These are phyloP conservation scores for Ceratobasidium sp. DNA, from an alignment of 1,284 basidiomycete genomes.

Conservation along the genomic window DNA sequence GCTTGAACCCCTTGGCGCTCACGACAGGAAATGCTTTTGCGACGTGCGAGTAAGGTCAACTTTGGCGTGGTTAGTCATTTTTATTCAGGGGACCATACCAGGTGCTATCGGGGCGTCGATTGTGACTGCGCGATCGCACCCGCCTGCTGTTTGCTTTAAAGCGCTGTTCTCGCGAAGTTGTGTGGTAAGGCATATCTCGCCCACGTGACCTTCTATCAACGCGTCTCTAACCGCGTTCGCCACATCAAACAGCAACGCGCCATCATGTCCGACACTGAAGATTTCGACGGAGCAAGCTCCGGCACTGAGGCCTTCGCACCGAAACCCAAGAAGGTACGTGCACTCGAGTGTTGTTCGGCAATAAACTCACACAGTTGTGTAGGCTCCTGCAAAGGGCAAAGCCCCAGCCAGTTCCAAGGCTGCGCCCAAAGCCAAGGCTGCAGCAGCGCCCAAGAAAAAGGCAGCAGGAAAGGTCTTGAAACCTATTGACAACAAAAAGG, in stretches of 20 bases:
- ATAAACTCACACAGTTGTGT: not conserved
- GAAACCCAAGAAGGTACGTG: conserved; percentile 27
- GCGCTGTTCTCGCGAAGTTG: not conserved
- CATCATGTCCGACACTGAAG: conserved; percentile 35
- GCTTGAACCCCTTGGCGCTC: not conserved
- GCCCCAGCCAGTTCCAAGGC: conserved; percentile 50
- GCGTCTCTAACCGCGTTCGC: conserved; percentile 21
- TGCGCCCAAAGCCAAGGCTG: conserved; percentile 53
- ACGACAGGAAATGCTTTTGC: not conserved
- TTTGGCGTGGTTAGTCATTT: not conserved
- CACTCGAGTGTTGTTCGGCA: not conserved
- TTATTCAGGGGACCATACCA: not conserved
- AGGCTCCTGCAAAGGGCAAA: conserved; percentile 43
- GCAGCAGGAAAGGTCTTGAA: conserved; percentile 46
- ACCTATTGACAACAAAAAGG: conserved; percentile 72
- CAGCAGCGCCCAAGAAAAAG: conserved; percentile 54
- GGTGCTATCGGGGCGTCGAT: not conserved
- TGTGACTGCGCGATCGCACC: not conserved
- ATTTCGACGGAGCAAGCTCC: conserved; percentile 19
- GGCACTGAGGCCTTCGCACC: conserved; percentile 25
- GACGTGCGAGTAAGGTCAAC: not conserved
- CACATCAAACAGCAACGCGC: conserved; percentile 23
- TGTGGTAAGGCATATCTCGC: not conserved
- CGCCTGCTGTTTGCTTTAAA: not conserved
- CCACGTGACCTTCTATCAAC: conserved; percentile 32